These are phyloP conservation scores for Aristolochia fimbriata DNA, from an alignment of 164 flowering plant genomes.

Conservation along the genomic window DNA sequence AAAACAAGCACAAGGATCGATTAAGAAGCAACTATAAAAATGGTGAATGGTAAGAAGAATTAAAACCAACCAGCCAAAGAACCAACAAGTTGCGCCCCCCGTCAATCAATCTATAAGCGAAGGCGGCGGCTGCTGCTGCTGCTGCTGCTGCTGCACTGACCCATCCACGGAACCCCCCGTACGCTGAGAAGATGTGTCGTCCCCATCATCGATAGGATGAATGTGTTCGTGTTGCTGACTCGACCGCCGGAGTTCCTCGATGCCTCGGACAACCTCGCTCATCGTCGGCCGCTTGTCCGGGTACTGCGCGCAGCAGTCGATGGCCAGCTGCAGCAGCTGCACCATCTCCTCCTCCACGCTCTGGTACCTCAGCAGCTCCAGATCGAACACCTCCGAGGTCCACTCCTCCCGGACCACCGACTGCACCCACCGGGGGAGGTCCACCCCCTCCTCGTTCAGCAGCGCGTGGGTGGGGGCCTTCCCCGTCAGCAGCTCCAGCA, in stretches of 20 bases:
- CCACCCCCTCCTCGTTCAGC: constrained; percentile 77
- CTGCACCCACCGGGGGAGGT: constrained; percentile 90
- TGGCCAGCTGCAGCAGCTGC: constrained; percentile 64
- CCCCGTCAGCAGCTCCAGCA: constrained; percentile 79
- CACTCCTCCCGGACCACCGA: constrained; percentile 79
- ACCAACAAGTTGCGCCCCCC: neutral
- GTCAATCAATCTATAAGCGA: constrained; percentile 13
- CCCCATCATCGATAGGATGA: constrained; percentile 10
- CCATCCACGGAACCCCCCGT: constrained; percentile 10
- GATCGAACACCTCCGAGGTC: constrained; percentile 76
- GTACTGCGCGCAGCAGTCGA: constrained; percentile 59
- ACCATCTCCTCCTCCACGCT: constrained; percentile 87
- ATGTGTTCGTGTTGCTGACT: constrained; percentile 15
- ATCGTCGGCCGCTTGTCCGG: constrained; percentile 83
- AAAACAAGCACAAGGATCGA: neutral
- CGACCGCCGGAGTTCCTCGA: constrained; percentile 51
- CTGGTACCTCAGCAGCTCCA: constrained; percentile 73
- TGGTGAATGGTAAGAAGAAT: neutral
- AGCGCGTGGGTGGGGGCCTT: constrained; percentile 70
- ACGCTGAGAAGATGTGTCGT: constrained; percentile 20
- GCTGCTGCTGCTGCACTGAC: neutral
- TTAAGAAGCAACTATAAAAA: neutral
- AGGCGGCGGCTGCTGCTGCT: constrained; percentile 2
- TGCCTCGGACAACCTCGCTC: constrained; percentile 39
- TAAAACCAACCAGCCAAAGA: too few species aligned